A percentile compares a stretch with the other conserved stretches of the same genome.
Evolutionary conservation across 2,329 filamentous ascomycete species (phyloP).

Genomic region (Ophiostoma novo-ulmi): DNA sequence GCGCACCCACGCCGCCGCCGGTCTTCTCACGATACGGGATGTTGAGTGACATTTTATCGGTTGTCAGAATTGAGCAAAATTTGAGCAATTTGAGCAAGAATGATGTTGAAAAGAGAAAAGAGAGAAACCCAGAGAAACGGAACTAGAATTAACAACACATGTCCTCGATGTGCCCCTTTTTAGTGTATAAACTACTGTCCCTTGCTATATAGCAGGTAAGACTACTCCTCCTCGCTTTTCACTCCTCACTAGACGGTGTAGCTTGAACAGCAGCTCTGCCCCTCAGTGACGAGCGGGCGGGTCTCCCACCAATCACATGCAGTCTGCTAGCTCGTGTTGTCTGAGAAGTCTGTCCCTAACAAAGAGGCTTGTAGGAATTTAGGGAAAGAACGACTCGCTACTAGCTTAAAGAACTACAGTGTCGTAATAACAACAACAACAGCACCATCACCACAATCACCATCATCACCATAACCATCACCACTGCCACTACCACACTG

Average conservation of each 20-base stretch:
- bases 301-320: slow-evolving; percentile 10
- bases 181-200: neutral
- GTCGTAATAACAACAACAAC: too few species aligned
- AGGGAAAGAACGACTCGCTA: too few species aligned
- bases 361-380: neutral
- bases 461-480: too few species aligned
- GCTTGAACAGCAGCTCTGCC: slow-evolving; percentile 4
- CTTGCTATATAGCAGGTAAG: neutral
- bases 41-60: slow-evolving; percentile 50
- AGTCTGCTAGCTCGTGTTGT: neutral
- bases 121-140: neutral
- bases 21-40: slow-evolving; percentile 50
- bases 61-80: neutral
- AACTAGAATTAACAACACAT: neutral
- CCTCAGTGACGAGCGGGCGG: slow-evolving; percentile 13
- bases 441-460: too few species aligned
- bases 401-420: too few species aligned
- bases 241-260: slow-evolving; percentile 11
- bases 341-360: neutral
- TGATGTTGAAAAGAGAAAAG: neutral
- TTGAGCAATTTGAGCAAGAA: neutral
- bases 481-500: too few species aligned
- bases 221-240: neutral
- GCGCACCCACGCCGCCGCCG: slow-evolving; percentile 48
- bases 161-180: slow-evolving; percentile 11